Percentiles rank a stretch among this genome's conserved stretches.
phyloP scores from a whole-genome alignment of 345 rosid species.

The Eucalyptus regnans region DNA sequence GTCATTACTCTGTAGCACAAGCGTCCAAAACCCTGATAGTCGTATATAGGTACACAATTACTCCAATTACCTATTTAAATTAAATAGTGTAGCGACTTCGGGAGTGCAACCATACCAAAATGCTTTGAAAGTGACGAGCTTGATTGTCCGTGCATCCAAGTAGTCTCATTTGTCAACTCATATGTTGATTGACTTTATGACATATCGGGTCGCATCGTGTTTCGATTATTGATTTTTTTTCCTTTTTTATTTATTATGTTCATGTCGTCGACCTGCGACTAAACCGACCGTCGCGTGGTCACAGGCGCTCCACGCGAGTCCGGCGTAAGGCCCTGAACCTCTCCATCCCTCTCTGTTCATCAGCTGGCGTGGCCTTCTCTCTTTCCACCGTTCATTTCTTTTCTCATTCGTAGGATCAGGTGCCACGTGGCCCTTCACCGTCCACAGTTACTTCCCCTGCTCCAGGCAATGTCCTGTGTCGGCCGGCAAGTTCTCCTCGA shows the following conservation, averaged over 20 bases:
- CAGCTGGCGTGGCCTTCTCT: neutral
- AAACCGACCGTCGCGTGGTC: neutral
- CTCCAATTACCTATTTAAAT: neutral
- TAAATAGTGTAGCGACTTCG: rapidly evolving
- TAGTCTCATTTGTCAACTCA: rapidly evolving
- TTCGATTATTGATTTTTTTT: neutral
- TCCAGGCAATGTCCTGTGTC: neutral
- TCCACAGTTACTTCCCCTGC: neutral
- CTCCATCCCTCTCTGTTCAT: neutral
- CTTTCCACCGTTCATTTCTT: neutral
- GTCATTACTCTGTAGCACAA: neutral
- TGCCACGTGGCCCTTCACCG: neutral
- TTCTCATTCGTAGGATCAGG: neutral
- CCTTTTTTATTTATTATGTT: rapidly evolving
- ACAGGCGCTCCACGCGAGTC: neutral
- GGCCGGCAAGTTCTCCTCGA: neutral
- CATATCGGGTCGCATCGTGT: rapidly evolving
- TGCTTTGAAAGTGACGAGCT: neutral
- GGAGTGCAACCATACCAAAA: rapidly evolving
- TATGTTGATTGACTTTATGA: no score
- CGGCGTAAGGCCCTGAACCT: neutral
- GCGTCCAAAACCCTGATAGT: rapidly evolving
- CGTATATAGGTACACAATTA: neutral
- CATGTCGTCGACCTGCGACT: neutral
- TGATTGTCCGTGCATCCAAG: rapidly evolving